Base-by-base conservation (phyloP, 495 filamentous ascomycete species). In the Hypoxylon perforatum region DNA sequence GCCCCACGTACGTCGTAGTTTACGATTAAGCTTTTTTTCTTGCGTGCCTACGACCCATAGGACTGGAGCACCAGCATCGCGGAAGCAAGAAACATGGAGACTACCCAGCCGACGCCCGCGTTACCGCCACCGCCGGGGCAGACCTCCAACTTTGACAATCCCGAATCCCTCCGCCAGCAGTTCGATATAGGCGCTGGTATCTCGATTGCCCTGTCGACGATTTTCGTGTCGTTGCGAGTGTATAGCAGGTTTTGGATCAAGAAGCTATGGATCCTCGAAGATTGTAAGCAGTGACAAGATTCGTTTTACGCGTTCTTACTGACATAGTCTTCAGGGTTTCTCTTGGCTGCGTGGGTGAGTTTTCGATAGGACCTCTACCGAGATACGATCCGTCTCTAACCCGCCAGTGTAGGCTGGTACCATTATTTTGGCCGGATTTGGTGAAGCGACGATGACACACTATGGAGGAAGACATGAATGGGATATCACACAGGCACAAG, bases 391-490 rank as follows among this genome's bases (percentile, higher is more conserved):
- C 4, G 17, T 57, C 22, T 4, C 14, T 15, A 46, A 23, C 18
- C 15, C n/a, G 17, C 11, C 48, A 23, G 55, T 52, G 19, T 42
- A 30, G 61, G 11, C 15, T 39, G 36, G 67, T 48, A 64, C 55
- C 8, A 38, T 67, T 17, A 38, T 56, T 53, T 69, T 14, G 58
- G 74, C 35, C 57, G 65, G 46, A 48, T 69, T 49, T 39, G 67
- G 36, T 28, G 47, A 23, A 58, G 63, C 71, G 62, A 69, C 41
- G 35, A 76, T 69, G 74, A 65, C 55, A 51, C 64, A 72, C 33
- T 15, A 78, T 54, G 75, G 76, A 1, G 77, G 75, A 11, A 48
- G 62, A 39, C 76, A 79, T 44, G 75, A 21, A 18, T 77, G 73
- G 75, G 75, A 79, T 47, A 70, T 79, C 15, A 71, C 70, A 1